phyloP scores from a whole-genome alignment of 1,284 basidiomycete species.

The Boletus sp. region DNA sequence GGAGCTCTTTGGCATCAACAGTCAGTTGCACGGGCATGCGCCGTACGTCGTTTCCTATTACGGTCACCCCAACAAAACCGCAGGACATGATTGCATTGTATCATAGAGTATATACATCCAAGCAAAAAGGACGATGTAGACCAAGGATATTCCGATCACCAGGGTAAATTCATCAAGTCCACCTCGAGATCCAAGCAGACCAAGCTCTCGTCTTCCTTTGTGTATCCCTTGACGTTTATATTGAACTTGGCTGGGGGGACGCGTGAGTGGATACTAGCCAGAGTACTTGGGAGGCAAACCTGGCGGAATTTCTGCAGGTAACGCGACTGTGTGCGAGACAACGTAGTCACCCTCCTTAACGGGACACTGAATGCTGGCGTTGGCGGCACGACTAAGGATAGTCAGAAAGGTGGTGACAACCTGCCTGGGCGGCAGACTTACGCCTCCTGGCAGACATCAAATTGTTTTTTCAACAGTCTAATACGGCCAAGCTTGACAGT shows the following conservation, averaged over 20 bases:
- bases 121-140: background rate
- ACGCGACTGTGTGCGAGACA: conserved; percentile 73
- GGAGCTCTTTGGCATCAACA: conserved; percentile 77
- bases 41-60: too few relatives aligned
- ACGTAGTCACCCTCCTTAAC: conserved; percentile 66
- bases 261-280: conserved; percentile 7
- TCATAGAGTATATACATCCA: conserved; percentile 11
- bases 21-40: background rate
- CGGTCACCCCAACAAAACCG: too few relatives aligned
- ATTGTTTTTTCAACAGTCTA: conserved; percentile 75
- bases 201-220: conserved; percentile 74
- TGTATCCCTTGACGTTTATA: conserved; percentile 72
- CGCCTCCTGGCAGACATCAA: conserved; percentile 92
- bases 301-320: conserved; percentile 86
- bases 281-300: conserved; percentile 45
- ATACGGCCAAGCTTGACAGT: conserved; percentile 85
- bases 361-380: conserved; percentile 75
- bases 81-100: too few relatives aligned
- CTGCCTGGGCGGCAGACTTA: conserved; percentile 44
- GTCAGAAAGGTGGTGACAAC: conserved; percentile 7
- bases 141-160: conserved; percentile 20
- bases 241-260: conserved; percentile 73
- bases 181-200: conserved; percentile 79
- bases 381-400: conserved; percentile 53
- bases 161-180: conserved; percentile 56